Conservation (phyloP, 768 basidiomycete genomes). For the Lentinula raphanica region DNA sequence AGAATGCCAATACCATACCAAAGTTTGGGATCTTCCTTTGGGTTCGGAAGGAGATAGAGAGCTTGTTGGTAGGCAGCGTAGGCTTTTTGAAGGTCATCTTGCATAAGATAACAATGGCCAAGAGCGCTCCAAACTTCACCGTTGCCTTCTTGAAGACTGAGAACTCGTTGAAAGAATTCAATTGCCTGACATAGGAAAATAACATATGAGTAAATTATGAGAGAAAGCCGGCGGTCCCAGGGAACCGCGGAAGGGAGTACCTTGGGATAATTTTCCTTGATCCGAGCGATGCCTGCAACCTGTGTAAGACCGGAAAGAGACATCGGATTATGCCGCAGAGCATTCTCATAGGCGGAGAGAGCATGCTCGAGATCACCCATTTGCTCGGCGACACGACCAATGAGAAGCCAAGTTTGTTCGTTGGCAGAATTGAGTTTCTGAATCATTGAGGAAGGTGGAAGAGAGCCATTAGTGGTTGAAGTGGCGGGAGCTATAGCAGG, state of each 20-base stretch:
- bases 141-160: conserved; percentile 88
- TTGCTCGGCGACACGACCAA: conserved; percentile 95
- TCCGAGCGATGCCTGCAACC: conserved; percentile 93
- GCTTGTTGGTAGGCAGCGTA: conserved; percentile 99
- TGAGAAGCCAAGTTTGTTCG: conserved; percentile 93
- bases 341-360: conserved; percentile 88
- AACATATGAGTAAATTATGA: conserved; percentile 23
- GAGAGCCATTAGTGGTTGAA: conserved; percentile 18
- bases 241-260: conserved; percentile 39
- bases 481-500: neutral
- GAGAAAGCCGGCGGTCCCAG: conserved; percentile 19
- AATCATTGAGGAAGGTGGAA: conserved; percentile 42
- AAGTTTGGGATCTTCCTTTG: conserved; percentile 97
- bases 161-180: conserved; percentile 93
- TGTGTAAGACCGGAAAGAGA: conserved; percentile 88
- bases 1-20: conserved; percentile 99
- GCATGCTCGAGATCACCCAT: conserved; percentile 94
- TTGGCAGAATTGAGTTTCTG: conserved; percentile 82
- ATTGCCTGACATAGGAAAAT: conserved; percentile 62
- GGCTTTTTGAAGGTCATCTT: conserved; percentile 97
- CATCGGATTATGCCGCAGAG: conserved; percentile 90
- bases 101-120: conserved; percentile 98
- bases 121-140: conserved; percentile 98
- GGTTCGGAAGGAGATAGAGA: conserved; percentile 90
- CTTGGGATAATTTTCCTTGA: conserved; percentile 96